Evolutionary conservation across 2,329 filamentous ascomycete genomes (phyloP).

Genomic region (Didymella lethalis): DNA sequence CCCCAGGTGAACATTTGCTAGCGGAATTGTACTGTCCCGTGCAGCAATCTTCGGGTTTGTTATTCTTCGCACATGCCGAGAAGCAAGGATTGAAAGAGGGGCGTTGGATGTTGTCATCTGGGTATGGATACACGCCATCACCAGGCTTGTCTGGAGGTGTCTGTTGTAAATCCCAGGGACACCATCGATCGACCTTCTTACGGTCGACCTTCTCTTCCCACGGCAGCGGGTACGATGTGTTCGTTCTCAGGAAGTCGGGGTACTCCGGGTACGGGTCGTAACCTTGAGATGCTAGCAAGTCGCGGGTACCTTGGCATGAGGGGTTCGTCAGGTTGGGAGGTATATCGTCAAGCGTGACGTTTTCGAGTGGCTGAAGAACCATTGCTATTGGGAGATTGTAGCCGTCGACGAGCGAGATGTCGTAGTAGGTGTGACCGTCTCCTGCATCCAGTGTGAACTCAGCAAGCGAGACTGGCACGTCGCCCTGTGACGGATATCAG

Average conservation of each 20-base stretch:
- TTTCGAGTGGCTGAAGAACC: slow-evolving; percentile 60
- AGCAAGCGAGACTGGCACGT: slow-evolving; percentile 76
- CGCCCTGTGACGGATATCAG: slow-evolving; percentile 61
- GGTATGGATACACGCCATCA: slow-evolving; percentile 82
- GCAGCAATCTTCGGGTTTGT: slow-evolving; percentile 75
- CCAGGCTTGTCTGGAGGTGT: slow-evolving; percentile 72
- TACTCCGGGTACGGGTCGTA: slow-evolving; percentile 62
- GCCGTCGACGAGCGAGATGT: slow-evolving; percentile 84
- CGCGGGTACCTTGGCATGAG: slow-evolving; percentile 76
- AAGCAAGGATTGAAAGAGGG: slow-evolving; percentile 80
- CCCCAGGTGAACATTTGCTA: slow-evolving; percentile 69
- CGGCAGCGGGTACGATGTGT: slow-evolving; percentile 70
- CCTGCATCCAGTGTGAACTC: slow-evolving; percentile 81
- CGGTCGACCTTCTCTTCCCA: slow-evolving; percentile 69
- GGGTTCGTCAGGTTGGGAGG: slow-evolving; percentile 80
- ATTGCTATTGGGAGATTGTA: slow-evolving; percentile 79
- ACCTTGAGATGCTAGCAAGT: slow-evolving; percentile 60
- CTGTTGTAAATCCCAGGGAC: slow-evolving; percentile 79
- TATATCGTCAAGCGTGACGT: slow-evolving; percentile 67
- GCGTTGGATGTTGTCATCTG: slow-evolving; percentile 74
- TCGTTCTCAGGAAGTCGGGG: slow-evolving; percentile 65
- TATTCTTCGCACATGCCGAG: slow-evolving; percentile 76
- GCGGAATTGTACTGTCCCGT: slow-evolving; percentile 72
- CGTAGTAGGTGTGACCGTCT: slow-evolving; percentile 76
- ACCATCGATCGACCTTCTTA: slow-evolving; percentile 71